phyloP scores from a whole-genome alignment of 345 rosid species.

The Gossypium thurberi region DNA sequence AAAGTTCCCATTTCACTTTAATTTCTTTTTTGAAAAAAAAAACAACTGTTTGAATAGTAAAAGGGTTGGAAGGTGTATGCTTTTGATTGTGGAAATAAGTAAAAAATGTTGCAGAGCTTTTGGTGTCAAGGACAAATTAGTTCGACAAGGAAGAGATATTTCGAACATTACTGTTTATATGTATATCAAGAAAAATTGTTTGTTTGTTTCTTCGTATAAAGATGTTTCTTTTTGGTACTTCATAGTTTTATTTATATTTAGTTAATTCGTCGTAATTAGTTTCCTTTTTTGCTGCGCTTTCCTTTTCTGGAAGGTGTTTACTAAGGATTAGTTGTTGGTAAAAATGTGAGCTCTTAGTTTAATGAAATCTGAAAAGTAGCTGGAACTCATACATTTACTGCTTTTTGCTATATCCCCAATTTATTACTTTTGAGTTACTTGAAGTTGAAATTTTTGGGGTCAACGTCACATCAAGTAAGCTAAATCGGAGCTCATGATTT shows the following conservation, averaged over 20 bases:
- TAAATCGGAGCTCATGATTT: constrained; percentile 15
- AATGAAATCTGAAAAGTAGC: background rate
- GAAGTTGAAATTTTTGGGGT: background rate
- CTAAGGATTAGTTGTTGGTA: background rate
- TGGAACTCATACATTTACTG: background rate
- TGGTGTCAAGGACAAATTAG: constrained; percentile 13
- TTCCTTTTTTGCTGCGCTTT: constrained; percentile 7
- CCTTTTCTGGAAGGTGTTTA: constrained; percentile 11
- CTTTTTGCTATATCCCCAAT: background rate
- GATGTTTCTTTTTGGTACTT: background rate
- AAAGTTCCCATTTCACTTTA: constrained; percentile 15
- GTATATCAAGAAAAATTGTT: background rate
- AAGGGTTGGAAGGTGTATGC: background rate
- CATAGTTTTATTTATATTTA: background rate
- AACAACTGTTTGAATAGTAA: background rate
- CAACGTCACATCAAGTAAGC: background rate
- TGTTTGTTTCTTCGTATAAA: background rate
- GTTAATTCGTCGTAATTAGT: constrained; percentile 7
- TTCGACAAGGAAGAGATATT: constrained; percentile 1
- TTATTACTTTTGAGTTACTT: constrained; percentile 1
- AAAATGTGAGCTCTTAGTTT: background rate
- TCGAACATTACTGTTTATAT: background rate
- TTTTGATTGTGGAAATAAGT: background rate
- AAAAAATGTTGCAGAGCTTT: background rate
- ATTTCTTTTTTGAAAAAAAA: background rate